Evolutionary conservation across 2,329 filamentous ascomycete species (phyloP).

Genomic region (Drechslerella dactyloides): DNA sequence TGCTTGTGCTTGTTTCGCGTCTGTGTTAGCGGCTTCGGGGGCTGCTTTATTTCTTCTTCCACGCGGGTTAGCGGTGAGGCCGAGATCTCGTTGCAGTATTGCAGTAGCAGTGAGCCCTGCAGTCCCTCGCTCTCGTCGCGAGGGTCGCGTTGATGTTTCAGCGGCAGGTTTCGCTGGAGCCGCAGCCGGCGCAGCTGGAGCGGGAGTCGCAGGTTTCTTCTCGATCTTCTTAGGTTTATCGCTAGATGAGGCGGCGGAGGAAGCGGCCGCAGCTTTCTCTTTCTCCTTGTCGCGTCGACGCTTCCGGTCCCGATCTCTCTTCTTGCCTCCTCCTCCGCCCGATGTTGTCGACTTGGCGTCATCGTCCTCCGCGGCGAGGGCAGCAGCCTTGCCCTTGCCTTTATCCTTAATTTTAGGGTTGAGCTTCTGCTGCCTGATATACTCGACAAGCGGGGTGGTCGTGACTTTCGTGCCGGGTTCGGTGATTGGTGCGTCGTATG

Average conservation of each 20-base stretch:
- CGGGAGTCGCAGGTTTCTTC: slow-evolving; percentile 21
- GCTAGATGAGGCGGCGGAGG: slow-evolving; percentile 13
- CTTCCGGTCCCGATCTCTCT: slow-evolving; percentile 42
- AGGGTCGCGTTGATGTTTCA: slow-evolving; percentile 64
- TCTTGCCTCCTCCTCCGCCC: slow-evolving; percentile 37
- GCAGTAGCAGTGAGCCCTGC: slow-evolving; percentile 68
- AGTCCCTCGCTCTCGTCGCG: slow-evolving; percentile 59
- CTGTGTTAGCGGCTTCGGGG: slow-evolving; percentile 60
- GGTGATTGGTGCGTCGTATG: slow-evolving; percentile 47
- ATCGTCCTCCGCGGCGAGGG: slow-evolving; percentile 36
- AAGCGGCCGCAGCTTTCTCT: slow-evolving; percentile 8
- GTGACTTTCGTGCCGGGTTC: slow-evolving; percentile 67
- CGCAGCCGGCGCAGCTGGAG: slow-evolving; percentile 9
- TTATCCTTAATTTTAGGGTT: slow-evolving; percentile 59
- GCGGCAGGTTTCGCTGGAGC: slow-evolving; percentile 54
- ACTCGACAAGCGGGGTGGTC: slow-evolving; percentile 88
- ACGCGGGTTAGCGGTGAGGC: slow-evolving; percentile 68
- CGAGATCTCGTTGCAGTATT: slow-evolving; percentile 71
- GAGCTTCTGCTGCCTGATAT: slow-evolving; percentile 88
- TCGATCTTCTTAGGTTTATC: slow-evolving; percentile 30
- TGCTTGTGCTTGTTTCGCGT: slow-evolving; percentile 58
- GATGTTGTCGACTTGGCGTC: slow-evolving; percentile 47
- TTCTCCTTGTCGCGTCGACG: slow-evolving; percentile 42
- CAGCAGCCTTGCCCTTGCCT: slow-evolving; percentile 52
- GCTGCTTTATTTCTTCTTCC: slow-evolving; percentile 67